Evolutionary conservation across 2,329 filamentous ascomycete species (phyloP).

Genomic region (Talaromyces sp.): DNA sequence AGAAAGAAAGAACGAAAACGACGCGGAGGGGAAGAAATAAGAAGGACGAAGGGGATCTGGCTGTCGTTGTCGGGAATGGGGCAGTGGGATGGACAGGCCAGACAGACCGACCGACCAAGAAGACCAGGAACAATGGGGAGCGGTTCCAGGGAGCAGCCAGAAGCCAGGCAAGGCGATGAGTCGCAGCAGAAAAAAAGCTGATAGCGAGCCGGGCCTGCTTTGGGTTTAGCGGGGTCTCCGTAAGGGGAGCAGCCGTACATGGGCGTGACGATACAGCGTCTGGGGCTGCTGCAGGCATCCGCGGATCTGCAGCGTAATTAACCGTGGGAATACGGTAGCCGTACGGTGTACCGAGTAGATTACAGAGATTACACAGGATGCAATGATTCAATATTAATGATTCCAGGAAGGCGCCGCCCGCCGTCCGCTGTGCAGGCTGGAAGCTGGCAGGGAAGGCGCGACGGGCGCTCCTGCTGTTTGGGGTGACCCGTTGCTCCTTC

Average conservation of each 20-base stretch:
- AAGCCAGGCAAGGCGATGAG: neutral
- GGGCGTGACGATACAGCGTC: neutral
- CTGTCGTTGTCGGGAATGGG: neutral
- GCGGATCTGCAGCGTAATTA: neutral
- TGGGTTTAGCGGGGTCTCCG: neutral
- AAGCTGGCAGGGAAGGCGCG: neutral
- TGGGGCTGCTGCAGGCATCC: neutral
- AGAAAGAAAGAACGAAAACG: conserved; percentile 10
- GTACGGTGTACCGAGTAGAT: neutral
- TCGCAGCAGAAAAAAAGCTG: neutral
- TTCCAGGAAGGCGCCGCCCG: neutral
- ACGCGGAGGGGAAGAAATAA: neutral
- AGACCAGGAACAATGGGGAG: neutral
- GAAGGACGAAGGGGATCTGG: neutral
- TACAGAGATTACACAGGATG: neutral
- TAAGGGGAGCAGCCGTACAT: neutral
- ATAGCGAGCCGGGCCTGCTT: neutral
- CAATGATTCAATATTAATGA: neutral
- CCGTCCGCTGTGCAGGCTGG: neutral
- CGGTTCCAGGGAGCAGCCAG: neutral
- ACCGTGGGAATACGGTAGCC: neutral
- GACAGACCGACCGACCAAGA: neutral
- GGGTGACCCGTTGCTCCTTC: too few species aligned
- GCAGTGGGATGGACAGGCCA: neutral
- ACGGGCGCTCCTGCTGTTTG: neutral